Evolutionary conservation across 345 rosid species (phyloP).

Genomic region (Clausena lansium): DNA sequence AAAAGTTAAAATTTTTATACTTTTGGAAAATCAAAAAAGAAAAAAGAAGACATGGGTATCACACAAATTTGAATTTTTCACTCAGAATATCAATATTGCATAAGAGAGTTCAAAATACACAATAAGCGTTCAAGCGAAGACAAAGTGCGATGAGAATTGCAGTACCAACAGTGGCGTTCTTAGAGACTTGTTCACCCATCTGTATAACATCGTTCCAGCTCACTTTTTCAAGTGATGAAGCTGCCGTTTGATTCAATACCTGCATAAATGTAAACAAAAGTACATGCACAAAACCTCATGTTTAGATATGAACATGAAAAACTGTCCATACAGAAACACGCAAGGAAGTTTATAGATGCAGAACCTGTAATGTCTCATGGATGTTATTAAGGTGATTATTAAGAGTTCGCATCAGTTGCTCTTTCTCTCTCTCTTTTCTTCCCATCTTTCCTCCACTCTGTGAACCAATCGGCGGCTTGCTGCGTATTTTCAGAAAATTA

Average conservation of each 20-base stretch:
- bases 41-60: neutral
- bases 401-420: conserved; percentile 47
- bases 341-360: neutral
- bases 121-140: neutral
- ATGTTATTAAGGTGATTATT: conserved; percentile 56
- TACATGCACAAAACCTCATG: neutral
- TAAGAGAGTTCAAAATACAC: neutral
- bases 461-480: neutral
- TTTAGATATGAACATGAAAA: neutral
- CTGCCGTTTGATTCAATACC: conserved; percentile 54
- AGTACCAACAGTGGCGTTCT: conserved; percentile 83
- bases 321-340: neutral
- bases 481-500: neutral
- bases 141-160: neutral
- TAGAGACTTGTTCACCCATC: conserved; percentile 77
- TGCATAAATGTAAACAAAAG: conserved; percentile 5
- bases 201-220: conserved; percentile 72
- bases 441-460: conserved; percentile 40
- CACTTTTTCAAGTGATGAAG: conserved; percentile 47
- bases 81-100: neutral
- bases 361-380: conserved; percentile 79
- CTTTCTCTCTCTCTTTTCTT: conserved; percentile 50
- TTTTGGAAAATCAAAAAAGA: too few relatives aligned
- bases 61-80: neutral
- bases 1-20: neutral